These are phyloP conservation scores for Colletotrichum sp. DNA, from an alignment of 2,329 filamentous ascomycete genomes.

Conservation along the genomic window DNA sequence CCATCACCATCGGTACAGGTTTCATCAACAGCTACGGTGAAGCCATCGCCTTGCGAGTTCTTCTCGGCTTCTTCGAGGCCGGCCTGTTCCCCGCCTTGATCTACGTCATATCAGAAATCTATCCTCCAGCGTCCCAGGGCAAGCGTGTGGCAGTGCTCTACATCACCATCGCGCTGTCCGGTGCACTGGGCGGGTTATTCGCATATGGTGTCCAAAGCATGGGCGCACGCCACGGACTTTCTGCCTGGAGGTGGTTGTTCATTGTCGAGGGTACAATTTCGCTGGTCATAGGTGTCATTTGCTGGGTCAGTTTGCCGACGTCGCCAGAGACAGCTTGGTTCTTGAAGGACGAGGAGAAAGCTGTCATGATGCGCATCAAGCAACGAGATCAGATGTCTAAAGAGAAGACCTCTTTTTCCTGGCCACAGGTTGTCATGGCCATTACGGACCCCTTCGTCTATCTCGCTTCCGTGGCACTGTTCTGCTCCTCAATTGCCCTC, in stretches of 20 bases:
- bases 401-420: slow-evolving; percentile 30
- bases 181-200: slow-evolving; percentile 34
- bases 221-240: slow-evolving; percentile 30
- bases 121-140: slow-evolving; percentile 35
- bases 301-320: slow-evolving; percentile 49
- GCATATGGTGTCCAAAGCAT: slow-evolving; percentile 41
- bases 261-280: slow-evolving; percentile 48
- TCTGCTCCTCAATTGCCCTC: slow-evolving; percentile 33
- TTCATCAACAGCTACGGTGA: slow-evolving; percentile 31
- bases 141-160: slow-evolving; percentile 36
- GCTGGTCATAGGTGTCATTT: slow-evolving; percentile 29
- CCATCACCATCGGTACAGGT: slow-evolving; percentile 34
- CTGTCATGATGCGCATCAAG: slow-evolving; percentile 30
- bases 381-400: slow-evolving; percentile 28
- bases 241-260: slow-evolving; percentile 56
- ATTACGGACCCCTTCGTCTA: slow-evolving; percentile 33
- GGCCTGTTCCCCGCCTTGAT: slow-evolving; percentile 35
- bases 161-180: slow-evolving; percentile 32
- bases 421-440: slow-evolving; percentile 29
- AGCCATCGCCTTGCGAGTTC: slow-evolving; percentile 31
- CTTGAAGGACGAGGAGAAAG: slow-evolving; percentile 44
- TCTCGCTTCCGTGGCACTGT: slow-evolving; percentile 29
- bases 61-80: slow-evolving; percentile 39
- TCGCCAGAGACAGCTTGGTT: slow-evolving; percentile 49
- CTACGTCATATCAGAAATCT: slow-evolving; percentile 38